Conservation (phyloP, 768 basidiomycete species). For the Hortiboletus campestris region DNA sequence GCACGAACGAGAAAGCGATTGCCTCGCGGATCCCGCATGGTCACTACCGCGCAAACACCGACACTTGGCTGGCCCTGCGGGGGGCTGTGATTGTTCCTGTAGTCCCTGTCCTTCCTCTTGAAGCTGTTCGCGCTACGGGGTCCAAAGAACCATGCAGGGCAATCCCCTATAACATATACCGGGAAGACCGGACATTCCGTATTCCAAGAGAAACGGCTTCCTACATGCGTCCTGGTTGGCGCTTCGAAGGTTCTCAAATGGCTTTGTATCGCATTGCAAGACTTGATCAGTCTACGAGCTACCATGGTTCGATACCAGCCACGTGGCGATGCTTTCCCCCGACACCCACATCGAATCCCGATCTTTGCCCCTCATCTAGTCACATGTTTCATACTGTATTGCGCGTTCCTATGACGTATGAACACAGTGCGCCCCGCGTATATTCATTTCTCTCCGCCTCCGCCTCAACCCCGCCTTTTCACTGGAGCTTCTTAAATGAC, state of each 20-base stretch:
- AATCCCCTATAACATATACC: background rate
- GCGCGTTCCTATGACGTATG: constrained; percentile 31
- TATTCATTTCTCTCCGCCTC: constrained; percentile 24
- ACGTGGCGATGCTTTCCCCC: constrained; percentile 1
- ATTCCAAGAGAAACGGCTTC: background rate
- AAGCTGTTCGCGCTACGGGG: constrained; percentile 14
- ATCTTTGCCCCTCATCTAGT: constrained; percentile 5
- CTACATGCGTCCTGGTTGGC: background rate
- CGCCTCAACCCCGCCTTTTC: constrained; percentile 30
- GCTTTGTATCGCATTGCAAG: background rate
- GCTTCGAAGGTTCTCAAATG: background rate
- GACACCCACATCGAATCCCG: constrained; percentile 24
- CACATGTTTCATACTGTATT: background rate
- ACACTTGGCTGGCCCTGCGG: constrained; percentile 7
- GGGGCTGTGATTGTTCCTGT: constrained; percentile 19
- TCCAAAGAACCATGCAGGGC: background rate
- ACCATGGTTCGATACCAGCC: background rate
- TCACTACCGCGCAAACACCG: constrained; percentile 21
- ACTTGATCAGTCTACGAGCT: background rate
- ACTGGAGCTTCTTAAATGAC: constrained; percentile 16
- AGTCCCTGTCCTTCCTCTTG: constrained; percentile 2
- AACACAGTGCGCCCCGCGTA: constrained; percentile 4
- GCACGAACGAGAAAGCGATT: constrained; percentile 11
- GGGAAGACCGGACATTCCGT: background rate
- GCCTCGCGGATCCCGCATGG: constrained; percentile 33